Percentiles rank a stretch among this genome's conserved stretches.
phyloP scores from a whole-genome alignment of 768 basidiomycete genomes.

The Termitomyces sp. region DNA sequence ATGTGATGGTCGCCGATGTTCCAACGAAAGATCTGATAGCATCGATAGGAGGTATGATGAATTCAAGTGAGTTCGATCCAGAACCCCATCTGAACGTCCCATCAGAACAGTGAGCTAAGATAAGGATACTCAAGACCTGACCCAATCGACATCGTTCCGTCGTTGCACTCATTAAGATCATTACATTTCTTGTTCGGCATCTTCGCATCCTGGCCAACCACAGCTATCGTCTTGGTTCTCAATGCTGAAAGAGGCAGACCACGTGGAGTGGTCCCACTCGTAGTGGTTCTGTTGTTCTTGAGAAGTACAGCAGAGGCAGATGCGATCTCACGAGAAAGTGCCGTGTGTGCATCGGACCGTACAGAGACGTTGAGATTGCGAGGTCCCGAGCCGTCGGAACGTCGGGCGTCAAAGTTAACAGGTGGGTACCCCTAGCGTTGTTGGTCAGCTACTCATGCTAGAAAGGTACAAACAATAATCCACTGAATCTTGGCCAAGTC shows the following conservation, averaged over 20 bases:
- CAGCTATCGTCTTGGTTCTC: constrained; percentile 49
- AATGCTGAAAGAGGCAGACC: constrained; percentile 40
- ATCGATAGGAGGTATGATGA: constrained; percentile 40
- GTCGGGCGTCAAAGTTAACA: constrained; percentile 41
- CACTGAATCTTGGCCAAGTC: constrained; percentile 41
- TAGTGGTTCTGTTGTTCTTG: constrained; percentile 49
- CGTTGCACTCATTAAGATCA: constrained; percentile 49
- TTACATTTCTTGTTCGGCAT: constrained; percentile 40
- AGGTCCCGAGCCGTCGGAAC: constrained; percentile 38
- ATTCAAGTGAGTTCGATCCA: constrained; percentile 41
- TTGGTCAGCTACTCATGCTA: neutral
- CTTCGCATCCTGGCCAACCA: constrained; percentile 55
- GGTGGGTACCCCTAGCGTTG: constrained; percentile 34
- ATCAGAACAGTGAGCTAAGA: neutral
- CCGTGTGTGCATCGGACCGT: constrained; percentile 37
- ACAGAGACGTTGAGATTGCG: constrained; percentile 38
- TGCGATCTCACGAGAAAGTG: constrained; percentile 61
- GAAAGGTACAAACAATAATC: neutral
- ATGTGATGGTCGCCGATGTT: constrained; percentile 31
- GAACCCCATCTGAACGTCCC: constrained; percentile 38
- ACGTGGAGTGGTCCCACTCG: constrained; percentile 28
- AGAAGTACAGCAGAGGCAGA: constrained; percentile 61
- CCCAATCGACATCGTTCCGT: constrained; percentile 59
- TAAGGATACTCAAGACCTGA: constrained; percentile 27
- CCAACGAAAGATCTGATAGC: constrained; percentile 36